Percentiles rank a stretch among this genome's conserved stretches.
These are phyloP conservation scores for Ilex asprella DNA, from an alignment of 257 asterid genomes.

Conservation along the genomic window DNA sequence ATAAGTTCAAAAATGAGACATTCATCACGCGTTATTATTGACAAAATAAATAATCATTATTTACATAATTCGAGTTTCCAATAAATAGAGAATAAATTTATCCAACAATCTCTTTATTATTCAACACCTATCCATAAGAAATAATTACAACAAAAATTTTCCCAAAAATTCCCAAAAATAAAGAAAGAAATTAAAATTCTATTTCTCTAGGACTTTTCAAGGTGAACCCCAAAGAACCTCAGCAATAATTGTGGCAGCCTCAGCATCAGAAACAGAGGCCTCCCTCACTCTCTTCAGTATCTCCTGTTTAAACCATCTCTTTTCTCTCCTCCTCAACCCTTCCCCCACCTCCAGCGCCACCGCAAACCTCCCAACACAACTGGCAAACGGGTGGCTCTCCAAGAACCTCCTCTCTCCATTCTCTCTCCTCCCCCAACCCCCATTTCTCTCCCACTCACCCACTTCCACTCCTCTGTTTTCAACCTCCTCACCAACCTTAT, in stretches of 20 bases:
- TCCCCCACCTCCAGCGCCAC: slow-evolving; percentile 74
- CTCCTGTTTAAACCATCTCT: slow-evolving; percentile 50
- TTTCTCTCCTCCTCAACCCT: slow-evolving; percentile 71
- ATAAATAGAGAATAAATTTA: too few species aligned
- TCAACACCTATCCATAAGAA: too few species aligned
- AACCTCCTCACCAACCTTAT: background rate
- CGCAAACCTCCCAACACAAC: slow-evolving; percentile 54
- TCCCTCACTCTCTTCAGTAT: slow-evolving; percentile 48
- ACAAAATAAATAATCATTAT: too few species aligned
- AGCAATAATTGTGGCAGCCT: slow-evolving; percentile 70
- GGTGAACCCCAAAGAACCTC: slow-evolving; percentile 79
- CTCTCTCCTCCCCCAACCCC: background rate
- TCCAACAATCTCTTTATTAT: too few species aligned
- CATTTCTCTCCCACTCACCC: too few species aligned
- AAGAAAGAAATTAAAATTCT: too few species aligned
- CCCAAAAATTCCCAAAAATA: background rate
- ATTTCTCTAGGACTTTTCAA: slow-evolving; percentile 5
- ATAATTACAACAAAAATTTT: too few species aligned
- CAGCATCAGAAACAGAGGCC: slow-evolving; percentile 49
- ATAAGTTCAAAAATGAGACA: too few species aligned
- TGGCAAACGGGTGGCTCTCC: slow-evolving; percentile 20
- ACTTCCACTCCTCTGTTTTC: too few species aligned
- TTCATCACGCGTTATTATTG: too few species aligned
- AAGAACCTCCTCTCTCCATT: slow-evolving; percentile 3
- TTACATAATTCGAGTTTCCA: too few species aligned